Conservation (phyloP, 306 rosid genomes). For the Cicer pinnatifidum region DNA sequence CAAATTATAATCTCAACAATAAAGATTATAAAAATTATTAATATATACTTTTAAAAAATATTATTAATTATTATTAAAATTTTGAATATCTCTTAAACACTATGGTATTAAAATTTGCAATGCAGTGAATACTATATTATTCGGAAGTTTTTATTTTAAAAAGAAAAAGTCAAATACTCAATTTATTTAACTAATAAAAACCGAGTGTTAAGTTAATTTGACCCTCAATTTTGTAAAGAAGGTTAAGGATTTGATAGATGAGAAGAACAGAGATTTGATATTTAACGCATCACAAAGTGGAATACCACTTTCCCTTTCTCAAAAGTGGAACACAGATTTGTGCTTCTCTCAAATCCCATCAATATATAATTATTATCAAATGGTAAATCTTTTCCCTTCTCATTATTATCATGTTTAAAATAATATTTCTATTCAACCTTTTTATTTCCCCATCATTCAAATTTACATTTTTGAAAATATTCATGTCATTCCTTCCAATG, state of each 20-base stretch:
- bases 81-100: too few relatives aligned
- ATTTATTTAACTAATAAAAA: slow-evolving; percentile 6
- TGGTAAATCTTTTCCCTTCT: slow-evolving; percentile 41
- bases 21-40: too few relatives aligned
- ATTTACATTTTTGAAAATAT: not conserved
- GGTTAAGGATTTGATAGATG: slow-evolving; percentile 1
- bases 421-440: not conserved
- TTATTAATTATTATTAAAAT: too few relatives aligned
- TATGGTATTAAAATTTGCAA: too few relatives aligned
- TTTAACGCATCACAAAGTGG: slow-evolving; percentile 6
- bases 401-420: not conserved
- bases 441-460: not conserved
- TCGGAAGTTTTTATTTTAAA: not conserved
- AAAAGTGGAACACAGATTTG: not conserved
- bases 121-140: not conserved
- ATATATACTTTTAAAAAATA: too few relatives aligned
- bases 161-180: slow-evolving; percentile 7
- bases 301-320: slow-evolving; percentile 8
- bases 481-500: slow-evolving; percentile 33
- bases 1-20: too few relatives aligned
- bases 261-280: not conserved
- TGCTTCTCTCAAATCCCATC: slow-evolving; percentile 6
- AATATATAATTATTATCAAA: slow-evolving; percentile 5
- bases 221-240: not conserved
- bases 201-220: slow-evolving; percentile 18